Evolutionary conservation across 2,329 filamentous ascomycete genomes (phyloP), one percentile per base, ranked within the genome.

Genomic region (Exserohilum rostratum): DNA sequence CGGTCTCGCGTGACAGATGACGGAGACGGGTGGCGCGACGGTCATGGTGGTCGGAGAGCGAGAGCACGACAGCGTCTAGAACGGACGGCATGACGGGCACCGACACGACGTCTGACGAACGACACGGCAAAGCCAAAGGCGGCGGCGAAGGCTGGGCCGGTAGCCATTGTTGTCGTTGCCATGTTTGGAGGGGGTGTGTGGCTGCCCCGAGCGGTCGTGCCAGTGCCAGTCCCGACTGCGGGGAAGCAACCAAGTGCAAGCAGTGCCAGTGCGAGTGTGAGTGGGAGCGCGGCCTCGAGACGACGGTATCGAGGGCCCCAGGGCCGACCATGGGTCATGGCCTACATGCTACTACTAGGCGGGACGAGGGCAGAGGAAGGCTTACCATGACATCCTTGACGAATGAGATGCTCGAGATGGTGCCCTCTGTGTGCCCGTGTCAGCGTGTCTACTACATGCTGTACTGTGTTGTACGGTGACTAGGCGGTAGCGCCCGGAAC

Each of bases 371-470:
- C 64, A 50, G 49, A 54, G 47, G 51, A 50, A 62, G 54, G 63
- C 89, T 84, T 85, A 93, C 90, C 79, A 93, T 80, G 62, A 90
- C 85, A 74, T 92, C 88, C 78, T 90, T 90, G 76, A 93, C 90
- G 76, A 93, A 93, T 65, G 88, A 90, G 73, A 93, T 91, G 65
- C 89, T 88, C 75, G 89, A 92, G 60, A 93, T 87, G 45, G 90
- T 93, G 60, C 90, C 90, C 82, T 93, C 90, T 93, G 64, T 43
- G 42, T 47, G 64, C 53, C 53, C 48, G 53, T 50, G 66, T 74
- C 60, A 74, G 72, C 66, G 52, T 51, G 48, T 59, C 46, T 35
- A 46, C 43, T 22, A 25, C 22, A 25, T 25, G 22, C 4, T 7
- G 7, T 25, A n/a, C n/a, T n/a, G n/a, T n/a, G n/a, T 25, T 7